A percentile compares a stretch with the other conserved stretches of the same genome.
Evolutionary conservation across 768 basidiomycete species (phyloP).

Genomic region (Tricholoma hemisulphureum): DNA sequence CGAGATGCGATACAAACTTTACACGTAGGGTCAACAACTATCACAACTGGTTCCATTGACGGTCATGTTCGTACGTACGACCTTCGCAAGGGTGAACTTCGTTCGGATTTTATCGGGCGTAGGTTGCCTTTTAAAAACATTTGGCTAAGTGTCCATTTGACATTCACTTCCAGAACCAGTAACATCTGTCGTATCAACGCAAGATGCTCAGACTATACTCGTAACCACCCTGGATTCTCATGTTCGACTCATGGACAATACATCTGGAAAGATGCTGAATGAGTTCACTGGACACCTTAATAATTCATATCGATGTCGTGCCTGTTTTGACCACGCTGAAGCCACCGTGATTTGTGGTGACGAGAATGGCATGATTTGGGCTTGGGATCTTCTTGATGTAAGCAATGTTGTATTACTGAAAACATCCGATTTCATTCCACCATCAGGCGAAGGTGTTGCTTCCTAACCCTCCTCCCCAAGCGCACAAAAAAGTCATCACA

Average conservation of each 20-base stretch:
- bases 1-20: constrained; percentile 84
- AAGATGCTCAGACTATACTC: constrained; percentile 77
- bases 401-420: constrained; percentile 7
- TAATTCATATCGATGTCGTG: constrained; percentile 72
- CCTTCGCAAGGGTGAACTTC: constrained; percentile 87
- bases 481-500: constrained; percentile 81
- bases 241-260: constrained; percentile 81
- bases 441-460: constrained; percentile 65
- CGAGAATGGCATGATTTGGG: constrained; percentile 86
- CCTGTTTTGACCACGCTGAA: constrained; percentile 83
- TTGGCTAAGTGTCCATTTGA: constrained; percentile 1
- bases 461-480: constrained; percentile 73
- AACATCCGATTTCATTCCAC: neutral
- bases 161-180: constrained; percentile 65
- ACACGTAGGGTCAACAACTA: constrained; percentile 59
- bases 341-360: constrained; percentile 83
- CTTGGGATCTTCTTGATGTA: constrained; percentile 92
- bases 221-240: constrained; percentile 83
- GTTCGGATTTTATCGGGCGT: constrained; percentile 90
- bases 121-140: constrained; percentile 31
- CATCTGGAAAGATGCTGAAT: constrained; percentile 81
- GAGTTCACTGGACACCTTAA: constrained; percentile 79
- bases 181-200: constrained; percentile 76
- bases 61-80: constrained; percentile 93
- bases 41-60: constrained; percentile 86